Conservation (phyloP, 148 eudicot species). For the Fagopyrum homotropicum region DNA sequence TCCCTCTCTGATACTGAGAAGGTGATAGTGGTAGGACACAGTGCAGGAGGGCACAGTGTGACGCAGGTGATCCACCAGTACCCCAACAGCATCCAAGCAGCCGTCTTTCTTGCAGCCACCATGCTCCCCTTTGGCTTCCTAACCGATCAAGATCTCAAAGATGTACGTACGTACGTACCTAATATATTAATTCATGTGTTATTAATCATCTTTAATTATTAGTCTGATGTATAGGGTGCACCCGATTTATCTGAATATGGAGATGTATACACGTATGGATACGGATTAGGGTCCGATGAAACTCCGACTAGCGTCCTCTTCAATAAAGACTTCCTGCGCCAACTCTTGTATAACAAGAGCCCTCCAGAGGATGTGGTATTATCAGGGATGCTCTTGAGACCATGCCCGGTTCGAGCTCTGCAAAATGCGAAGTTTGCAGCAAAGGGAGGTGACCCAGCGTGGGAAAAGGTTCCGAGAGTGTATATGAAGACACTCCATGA, state of each 20-base stretch:
- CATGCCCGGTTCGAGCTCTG: constrained; percentile 54
- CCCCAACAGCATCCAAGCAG: constrained; percentile 48
- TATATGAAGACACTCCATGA: constrained; percentile 62
- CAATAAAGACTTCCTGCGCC: constrained; percentile 44
- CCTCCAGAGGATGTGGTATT: constrained; percentile 31
- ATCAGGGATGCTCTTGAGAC: constrained; percentile 43
- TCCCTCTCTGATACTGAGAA: constrained; percentile 34
- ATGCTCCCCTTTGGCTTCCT: constrained; percentile 55
- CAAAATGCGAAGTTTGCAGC: constrained; percentile 21
- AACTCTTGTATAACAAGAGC: constrained; percentile 48
- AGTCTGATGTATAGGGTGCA: constrained; percentile 33
- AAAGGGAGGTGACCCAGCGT: neutral
- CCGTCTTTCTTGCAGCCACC: constrained; percentile 63
- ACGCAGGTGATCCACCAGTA: constrained; percentile 59
- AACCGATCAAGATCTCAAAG: constrained; percentile 6
- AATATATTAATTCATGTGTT: neutral
- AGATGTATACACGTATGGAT: constrained; percentile 33
- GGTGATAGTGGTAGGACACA: constrained; percentile 88
- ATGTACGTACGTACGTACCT: constrained; percentile 5
- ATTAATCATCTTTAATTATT: too few species aligned
- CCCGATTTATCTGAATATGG: constrained; percentile 65
- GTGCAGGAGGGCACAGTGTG: constrained; percentile 80
- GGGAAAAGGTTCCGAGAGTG: constrained; percentile 11
- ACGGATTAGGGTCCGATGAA: constrained; percentile 44
- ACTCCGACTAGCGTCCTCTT: constrained; percentile 58